These are phyloP conservation scores for Verticillium albo-atrum DNA, from an alignment of 2,329 filamentous ascomycete genomes.

Conservation along the genomic window DNA sequence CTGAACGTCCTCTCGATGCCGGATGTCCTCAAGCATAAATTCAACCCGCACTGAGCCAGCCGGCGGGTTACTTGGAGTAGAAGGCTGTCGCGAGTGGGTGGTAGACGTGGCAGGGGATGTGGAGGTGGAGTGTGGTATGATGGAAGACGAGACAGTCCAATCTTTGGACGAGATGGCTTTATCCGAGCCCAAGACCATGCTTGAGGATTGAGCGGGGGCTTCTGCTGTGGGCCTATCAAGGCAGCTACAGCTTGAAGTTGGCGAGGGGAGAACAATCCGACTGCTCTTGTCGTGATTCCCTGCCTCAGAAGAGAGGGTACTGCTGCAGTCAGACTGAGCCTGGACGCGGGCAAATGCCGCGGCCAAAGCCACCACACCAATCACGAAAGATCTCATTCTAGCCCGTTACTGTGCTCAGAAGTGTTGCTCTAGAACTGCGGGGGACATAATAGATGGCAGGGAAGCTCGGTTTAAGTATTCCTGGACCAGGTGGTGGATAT, in stretches of 20 bases:
- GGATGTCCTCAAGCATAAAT: not conserved
- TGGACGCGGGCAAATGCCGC: not conserved
- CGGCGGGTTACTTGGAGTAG: not conserved
- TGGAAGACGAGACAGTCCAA: not conserved
- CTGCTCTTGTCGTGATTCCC: not conserved
- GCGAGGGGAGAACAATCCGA: not conserved
- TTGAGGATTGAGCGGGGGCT: not conserved
- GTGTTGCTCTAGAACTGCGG: not conserved
- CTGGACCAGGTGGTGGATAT: no score
- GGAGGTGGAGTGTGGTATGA: not conserved
- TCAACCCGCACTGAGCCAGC: not conserved
- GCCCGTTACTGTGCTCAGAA: not conserved
- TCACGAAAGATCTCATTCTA: not conserved
- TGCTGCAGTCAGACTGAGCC: not conserved
- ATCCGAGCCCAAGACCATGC: not conserved
- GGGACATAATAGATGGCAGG: not conserved
- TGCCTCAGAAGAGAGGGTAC: not conserved
- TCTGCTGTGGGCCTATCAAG: not conserved
- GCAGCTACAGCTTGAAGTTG: not conserved
- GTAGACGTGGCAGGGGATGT: not conserved
- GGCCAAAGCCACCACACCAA: not conserved
- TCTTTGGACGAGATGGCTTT: not conserved
- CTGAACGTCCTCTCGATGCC: not conserved
- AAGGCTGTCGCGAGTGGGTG: not conserved
- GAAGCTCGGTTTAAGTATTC: not conserved